phyloP scores from a whole-genome alignment of 1,139 yeast species.

The Pneumocystis carinii region DNA sequence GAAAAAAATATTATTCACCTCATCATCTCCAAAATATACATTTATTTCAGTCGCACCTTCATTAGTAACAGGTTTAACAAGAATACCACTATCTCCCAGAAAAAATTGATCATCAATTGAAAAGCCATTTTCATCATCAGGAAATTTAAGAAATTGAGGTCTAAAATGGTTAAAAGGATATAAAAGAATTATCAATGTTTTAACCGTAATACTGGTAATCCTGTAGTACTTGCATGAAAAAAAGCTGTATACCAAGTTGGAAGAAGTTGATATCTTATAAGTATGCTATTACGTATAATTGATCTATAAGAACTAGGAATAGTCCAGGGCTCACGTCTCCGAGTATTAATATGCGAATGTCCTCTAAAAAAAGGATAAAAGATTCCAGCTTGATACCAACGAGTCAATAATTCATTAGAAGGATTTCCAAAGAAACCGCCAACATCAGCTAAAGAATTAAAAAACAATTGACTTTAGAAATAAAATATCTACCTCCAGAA shows the following conservation, averaged over 20 bases:
- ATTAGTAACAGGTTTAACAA: conserved; percentile 69
- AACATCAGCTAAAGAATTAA: conserved; percentile 47
- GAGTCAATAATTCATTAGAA: conserved; percentile 52
- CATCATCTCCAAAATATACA: conserved; percentile 51
- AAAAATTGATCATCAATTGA: conserved; percentile 72
- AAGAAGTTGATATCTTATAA: conserved; percentile 55
- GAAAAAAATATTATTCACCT: conserved; percentile 17
- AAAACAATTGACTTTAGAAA: not conserved
- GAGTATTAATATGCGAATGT: conserved; percentile 88
- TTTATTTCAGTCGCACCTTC: conserved; percentile 34
- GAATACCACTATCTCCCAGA: conserved; percentile 54
- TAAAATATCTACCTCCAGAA: conserved; percentile 35
- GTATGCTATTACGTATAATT: conserved; percentile 53
- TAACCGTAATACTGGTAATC: conserved; percentile 46
- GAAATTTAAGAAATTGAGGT: conserved; percentile 58
- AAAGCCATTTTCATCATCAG: conserved; percentile 37
- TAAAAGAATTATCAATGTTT: not conserved
- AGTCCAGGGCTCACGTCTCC: conserved; percentile 86
- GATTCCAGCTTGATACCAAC: conserved; percentile 94
- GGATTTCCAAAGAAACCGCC: conserved; percentile 96
- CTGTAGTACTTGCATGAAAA: conserved; percentile 42
- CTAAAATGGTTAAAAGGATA: conserved; percentile 1
- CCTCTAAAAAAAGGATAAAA: conserved; percentile 95
- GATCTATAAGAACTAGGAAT: conserved; percentile 62
- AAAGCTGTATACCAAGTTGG: conserved; percentile 78